A percentile compares a stretch with the other conserved stretches of the same genome.
These are phyloP conservation scores for Cyclotella kingstonii DNA, from an alignment of 108 stramenopile species.

Conservation along the genomic window DNA sequence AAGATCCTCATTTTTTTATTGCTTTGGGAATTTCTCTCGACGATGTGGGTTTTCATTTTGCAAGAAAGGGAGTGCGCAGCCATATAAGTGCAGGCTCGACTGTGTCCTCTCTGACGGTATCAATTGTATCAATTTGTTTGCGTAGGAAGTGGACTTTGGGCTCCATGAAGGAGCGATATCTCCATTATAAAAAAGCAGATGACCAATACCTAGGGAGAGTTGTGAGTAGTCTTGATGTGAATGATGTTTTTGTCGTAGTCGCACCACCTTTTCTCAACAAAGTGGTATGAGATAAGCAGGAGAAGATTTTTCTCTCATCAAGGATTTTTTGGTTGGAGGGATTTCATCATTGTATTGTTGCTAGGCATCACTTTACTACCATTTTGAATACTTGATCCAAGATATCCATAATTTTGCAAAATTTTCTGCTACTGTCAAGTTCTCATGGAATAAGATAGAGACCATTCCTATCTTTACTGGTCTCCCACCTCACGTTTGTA, in stretches of 20 bases:
- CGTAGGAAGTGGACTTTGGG: constrained; percentile 17
- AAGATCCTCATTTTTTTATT: background rate
- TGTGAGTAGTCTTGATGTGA: constrained; percentile 3
- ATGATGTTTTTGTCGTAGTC: background rate
- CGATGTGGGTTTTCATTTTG: constrained; percentile 21
- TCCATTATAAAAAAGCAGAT: constrained; percentile 21
- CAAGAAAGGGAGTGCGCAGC: constrained; percentile 16
- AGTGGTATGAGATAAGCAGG: background rate
- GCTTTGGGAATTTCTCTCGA: constrained; percentile 6
- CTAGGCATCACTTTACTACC: constrained; percentile 6
- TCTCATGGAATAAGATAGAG: constrained; percentile 16
- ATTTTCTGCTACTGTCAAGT: background rate
- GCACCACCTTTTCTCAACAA: constrained; percentile 11
- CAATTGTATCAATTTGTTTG: constrained; percentile 15
- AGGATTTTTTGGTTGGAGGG: constrained; percentile 1
- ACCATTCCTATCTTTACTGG: constrained; percentile 17
- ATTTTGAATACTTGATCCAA: constrained; percentile 6
- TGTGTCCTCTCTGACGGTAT: constrained; percentile 20
- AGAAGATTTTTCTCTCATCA: background rate
- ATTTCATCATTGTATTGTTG: constrained; percentile 6
- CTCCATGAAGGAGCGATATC: constrained; percentile 16
- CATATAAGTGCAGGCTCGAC: constrained; percentile 7
- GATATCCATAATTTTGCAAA: constrained; percentile 1
- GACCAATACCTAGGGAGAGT: constrained; percentile 15
- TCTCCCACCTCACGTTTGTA: constrained; percentile 18